These are phyloP conservation scores for Zasmidium angulare DNA, from an alignment of 2,329 filamentous ascomycete species.

Conservation along the genomic window DNA sequence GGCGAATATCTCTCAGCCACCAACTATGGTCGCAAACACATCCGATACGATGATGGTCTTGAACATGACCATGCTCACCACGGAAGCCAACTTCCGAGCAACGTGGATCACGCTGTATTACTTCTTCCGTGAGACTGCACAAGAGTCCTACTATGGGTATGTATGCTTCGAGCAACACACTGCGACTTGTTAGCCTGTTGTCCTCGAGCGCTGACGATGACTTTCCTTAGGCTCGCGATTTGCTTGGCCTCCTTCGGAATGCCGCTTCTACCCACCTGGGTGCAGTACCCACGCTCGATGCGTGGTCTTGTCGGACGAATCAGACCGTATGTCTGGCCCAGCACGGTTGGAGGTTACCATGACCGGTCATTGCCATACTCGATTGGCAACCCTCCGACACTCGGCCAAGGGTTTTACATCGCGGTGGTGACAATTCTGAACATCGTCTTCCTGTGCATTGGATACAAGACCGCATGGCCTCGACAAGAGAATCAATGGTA, in stretches of 20 bases:
- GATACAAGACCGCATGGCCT: slow-evolving; percentile 13
- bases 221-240: background rate
- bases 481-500: slow-evolving; percentile 31
- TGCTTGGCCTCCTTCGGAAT: background rate
- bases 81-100: background rate
- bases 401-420: slow-evolving; percentile 25
- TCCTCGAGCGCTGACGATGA: background rate
- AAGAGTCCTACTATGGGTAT: background rate
- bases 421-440: slow-evolving; percentile 28
- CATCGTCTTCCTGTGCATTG: slow-evolving; percentile 27
- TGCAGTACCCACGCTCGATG: background rate
- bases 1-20: background rate
- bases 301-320: background rate
- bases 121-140: background rate
- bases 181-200: background rate
- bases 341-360: background rate
- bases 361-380: background rate
- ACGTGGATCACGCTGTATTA: background rate
- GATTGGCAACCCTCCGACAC: background rate
- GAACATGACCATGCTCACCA: background rate
- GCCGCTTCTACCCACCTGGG: background rate
- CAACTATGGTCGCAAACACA: background rate
- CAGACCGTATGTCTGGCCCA: background rate
- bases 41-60: background rate
- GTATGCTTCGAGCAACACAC: background rate